Evolutionary conservation across 306 rosid species (phyloP).

Genomic region (Ormosia semicastrata): DNA sequence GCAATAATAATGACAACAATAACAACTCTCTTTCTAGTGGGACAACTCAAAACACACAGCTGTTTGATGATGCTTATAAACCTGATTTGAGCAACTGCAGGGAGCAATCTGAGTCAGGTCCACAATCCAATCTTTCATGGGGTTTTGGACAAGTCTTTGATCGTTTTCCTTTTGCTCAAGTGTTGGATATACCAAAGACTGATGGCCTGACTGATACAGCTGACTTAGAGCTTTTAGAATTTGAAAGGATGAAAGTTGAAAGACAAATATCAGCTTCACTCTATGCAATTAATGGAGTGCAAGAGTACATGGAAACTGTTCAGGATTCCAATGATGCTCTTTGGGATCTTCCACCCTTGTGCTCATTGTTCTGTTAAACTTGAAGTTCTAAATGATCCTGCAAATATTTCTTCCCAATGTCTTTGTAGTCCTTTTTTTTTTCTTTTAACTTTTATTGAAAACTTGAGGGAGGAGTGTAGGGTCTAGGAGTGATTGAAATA

Average conservation of each 20-base stretch:
- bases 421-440: neutral
- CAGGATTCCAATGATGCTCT: conserved; percentile 61
- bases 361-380: conserved; percentile 60
- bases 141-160: conserved; percentile 45
- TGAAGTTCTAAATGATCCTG: conserved; percentile 21
- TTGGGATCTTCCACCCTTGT: conserved; percentile 90
- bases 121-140: conserved; percentile 45
- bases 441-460: neutral
- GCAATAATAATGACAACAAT: conserved; percentile 14
- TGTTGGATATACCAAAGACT: conserved; percentile 52
- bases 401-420: conserved; percentile 6
- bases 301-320: conserved; percentile 84
- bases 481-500: conserved; percentile 25
- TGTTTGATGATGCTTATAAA: conserved; percentile 59
- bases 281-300: conserved; percentile 89
- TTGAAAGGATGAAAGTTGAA: conserved; percentile 88
- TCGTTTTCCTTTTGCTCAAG: conserved; percentile 47
- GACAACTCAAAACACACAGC: conserved; percentile 21
- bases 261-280: conserved; percentile 93
- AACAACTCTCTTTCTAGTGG: conserved; percentile 6
- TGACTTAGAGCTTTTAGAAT: conserved; percentile 54
- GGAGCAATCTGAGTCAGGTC: conserved; percentile 33
- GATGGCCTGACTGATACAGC: conserved; percentile 8
- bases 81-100: conserved; percentile 67
- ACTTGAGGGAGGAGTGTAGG: conserved; percentile 20